These are phyloP conservation scores for Fusarium neocosmosporiellum DNA, from an alignment of 2,329 filamentous ascomycete species.

Conservation along the genomic window DNA sequence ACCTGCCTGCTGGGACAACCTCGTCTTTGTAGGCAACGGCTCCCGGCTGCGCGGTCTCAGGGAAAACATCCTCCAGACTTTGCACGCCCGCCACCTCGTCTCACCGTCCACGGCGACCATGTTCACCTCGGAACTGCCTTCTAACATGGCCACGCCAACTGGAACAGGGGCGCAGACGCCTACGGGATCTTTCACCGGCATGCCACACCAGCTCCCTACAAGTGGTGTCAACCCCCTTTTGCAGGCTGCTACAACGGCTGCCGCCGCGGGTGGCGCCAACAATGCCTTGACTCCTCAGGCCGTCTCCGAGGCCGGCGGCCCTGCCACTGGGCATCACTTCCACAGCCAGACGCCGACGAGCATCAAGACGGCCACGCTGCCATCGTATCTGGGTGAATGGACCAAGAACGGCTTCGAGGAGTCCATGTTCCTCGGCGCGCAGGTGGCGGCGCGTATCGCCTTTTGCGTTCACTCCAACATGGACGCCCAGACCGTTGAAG, in stretches of 20 bases:
- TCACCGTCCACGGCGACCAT: conserved; percentile 94
- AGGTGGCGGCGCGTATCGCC: conserved; percentile 78
- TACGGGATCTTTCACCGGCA: conserved; percentile 68
- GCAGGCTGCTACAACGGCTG: conserved; percentile 86
- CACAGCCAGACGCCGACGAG: conserved; percentile 81
- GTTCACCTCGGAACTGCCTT: conserved; percentile 96
- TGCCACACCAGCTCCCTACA: conserved; percentile 65
- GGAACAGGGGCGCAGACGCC: conserved; percentile 94
- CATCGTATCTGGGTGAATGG: conserved; percentile 92
- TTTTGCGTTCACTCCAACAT: conserved; percentile 68
- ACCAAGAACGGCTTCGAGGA: conserved; percentile 85
- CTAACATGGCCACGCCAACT: conserved; percentile 88
- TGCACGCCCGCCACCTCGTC: conserved; percentile 86
- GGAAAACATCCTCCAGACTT: conserved; percentile 84
- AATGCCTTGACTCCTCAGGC: conserved; percentile 51
- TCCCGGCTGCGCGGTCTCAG: conserved; percentile 80
- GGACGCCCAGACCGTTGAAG: conserved; percentile 63
- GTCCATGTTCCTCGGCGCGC: conserved; percentile 85
- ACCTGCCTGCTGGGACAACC: conserved; percentile 87
- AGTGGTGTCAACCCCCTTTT: conserved; percentile 87
- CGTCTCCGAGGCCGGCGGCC: conserved; percentile 54
- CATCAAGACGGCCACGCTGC: conserved; percentile 81
- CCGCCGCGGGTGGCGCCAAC: conserved; percentile 59
- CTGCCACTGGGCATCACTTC: conserved; percentile 60
- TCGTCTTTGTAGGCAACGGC: conserved; percentile 93